These are phyloP conservation scores for Phytophthora macrochlamydospora DNA, from an alignment of 352 stramenopile genomes.

Conservation along the genomic window DNA sequence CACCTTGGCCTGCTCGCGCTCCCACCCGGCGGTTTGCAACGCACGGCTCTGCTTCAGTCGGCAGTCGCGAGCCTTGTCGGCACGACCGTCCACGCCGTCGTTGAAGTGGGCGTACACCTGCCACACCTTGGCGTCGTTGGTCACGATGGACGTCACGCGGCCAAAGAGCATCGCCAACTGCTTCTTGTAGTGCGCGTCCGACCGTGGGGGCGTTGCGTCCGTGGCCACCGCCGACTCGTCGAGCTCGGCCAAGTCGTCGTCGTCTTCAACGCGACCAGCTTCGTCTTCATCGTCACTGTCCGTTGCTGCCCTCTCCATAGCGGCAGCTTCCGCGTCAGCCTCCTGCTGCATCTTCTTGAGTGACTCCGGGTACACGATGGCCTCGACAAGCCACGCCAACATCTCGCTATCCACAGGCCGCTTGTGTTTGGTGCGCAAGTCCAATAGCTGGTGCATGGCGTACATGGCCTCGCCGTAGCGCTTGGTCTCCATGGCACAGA, in stretches of 20 bases:
- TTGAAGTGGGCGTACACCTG: slow-evolving; percentile 86
- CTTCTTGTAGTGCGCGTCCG: slow-evolving; percentile 70
- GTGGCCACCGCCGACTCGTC: slow-evolving; percentile 51
- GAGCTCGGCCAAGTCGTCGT: slow-evolving; percentile 53
- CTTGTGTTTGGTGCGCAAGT: slow-evolving; percentile 84
- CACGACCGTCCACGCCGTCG: slow-evolving; percentile 55
- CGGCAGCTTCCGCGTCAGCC: slow-evolving; percentile 27
- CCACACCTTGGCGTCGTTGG: slow-evolving; percentile 83
- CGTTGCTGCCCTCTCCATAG: slow-evolving; percentile 20
- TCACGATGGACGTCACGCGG: slow-evolving; percentile 77
- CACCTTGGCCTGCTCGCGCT: slow-evolving; percentile 59
- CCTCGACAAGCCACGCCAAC: slow-evolving; percentile 83
- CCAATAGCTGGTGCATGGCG: slow-evolving; percentile 80
- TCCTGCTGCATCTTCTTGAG: slow-evolving; percentile 49
- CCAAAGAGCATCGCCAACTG: slow-evolving; percentile 80
- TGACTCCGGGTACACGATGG: slow-evolving; percentile 69
- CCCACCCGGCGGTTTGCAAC: slow-evolving; percentile 73
- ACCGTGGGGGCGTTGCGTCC: slow-evolving; percentile 57
- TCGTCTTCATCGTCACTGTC: slow-evolving; percentile 31
- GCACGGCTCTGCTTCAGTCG: slow-evolving; percentile 80
- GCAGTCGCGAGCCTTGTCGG: slow-evolving; percentile 78
- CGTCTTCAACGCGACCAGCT: slow-evolving; percentile 31
- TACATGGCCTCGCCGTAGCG: slow-evolving; percentile 85
- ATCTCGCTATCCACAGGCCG: slow-evolving; percentile 75
- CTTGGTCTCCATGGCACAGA: slow-evolving; percentile 80